phyloP scores from a whole-genome alignment of 192 early-diverging fungal species.

The Coemansia reversa region DNA sequence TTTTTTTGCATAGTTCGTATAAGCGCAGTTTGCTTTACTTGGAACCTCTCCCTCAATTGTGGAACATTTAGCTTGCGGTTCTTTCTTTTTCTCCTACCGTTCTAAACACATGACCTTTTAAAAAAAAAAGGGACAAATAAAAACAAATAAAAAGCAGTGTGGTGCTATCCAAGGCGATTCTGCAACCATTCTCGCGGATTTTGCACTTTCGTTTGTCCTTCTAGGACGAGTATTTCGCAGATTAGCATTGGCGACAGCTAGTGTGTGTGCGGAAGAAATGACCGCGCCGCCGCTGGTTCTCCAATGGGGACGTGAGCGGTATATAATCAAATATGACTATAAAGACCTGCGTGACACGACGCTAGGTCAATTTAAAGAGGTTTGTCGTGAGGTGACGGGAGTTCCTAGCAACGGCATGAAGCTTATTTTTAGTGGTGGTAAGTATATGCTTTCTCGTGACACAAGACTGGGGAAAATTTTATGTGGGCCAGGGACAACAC shows the following conservation, averaged over 20 bases:
- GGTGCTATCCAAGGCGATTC: constrained; percentile 1
- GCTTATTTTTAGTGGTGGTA: constrained; percentile 73
- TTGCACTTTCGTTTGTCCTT: constrained; percentile 33
- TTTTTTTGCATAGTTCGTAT: neutral
- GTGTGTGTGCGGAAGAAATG: constrained; percentile 29
- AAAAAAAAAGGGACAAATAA: neutral
- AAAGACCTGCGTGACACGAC: constrained; percentile 57
- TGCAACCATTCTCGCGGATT: constrained; percentile 40
- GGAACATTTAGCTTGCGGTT: too few species aligned
- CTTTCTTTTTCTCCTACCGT: neutral
- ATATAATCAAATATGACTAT: constrained; percentile 51
- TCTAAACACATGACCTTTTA: neutral
- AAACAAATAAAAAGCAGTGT: neutral
- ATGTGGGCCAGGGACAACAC: neutral
- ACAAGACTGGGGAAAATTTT: neutral
- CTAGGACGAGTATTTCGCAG: constrained; percentile 24
- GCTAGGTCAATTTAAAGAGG: constrained; percentile 72
- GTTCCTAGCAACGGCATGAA: constrained; percentile 77
- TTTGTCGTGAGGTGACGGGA: constrained; percentile 69
- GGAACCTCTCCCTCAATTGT: too few species aligned
- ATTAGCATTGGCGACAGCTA: constrained; percentile 2
- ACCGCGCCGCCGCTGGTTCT: constrained; percentile 48
- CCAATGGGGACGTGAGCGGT: constrained; percentile 54
- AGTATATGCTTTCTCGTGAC: constrained; percentile 9
- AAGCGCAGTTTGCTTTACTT: too few species aligned